Conservation (phyloP, 139 green algal species). For the Chlorella vulgaris region DNA sequence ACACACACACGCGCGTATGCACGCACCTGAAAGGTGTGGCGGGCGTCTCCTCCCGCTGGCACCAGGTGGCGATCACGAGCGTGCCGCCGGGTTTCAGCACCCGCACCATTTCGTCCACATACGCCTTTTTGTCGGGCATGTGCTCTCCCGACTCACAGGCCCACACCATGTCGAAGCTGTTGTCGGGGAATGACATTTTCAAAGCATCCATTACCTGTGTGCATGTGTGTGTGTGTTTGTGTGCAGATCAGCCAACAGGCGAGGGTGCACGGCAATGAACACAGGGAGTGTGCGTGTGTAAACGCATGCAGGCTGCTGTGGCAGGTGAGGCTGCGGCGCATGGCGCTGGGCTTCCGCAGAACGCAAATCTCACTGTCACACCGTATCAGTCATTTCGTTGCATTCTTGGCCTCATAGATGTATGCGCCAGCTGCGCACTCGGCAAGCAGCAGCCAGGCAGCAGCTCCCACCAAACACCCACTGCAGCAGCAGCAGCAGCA, state of each 20-base stretch:
- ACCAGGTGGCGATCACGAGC: slow-evolving; percentile 90
- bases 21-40: slow-evolving; percentile 54
- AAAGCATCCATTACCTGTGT: slow-evolving; percentile 94
- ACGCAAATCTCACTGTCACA: no score
- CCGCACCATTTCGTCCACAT: slow-evolving; percentile 91
- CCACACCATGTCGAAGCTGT: slow-evolving; percentile 97
- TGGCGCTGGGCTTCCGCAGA: no score
- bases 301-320: no score
- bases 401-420: no score
- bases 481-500: neutral
- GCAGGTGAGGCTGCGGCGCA: no score
- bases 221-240: no score
- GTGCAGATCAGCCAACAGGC: no score
- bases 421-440: no score
- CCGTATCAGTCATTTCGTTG: no score
- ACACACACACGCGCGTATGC: neutral
- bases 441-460: no score
- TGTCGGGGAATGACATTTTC: slow-evolving; percentile 85
- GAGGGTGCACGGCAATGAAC: neutral
- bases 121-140: slow-evolving; percentile 98
- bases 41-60: slow-evolving; percentile 84
- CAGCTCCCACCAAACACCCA: no score
- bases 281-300: no score
- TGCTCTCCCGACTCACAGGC: slow-evolving; percentile 97
- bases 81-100: slow-evolving; percentile 90